phyloP scores from a whole-genome alignment of 768 basidiomycete genomes.

The Boletus eberwhitei region DNA sequence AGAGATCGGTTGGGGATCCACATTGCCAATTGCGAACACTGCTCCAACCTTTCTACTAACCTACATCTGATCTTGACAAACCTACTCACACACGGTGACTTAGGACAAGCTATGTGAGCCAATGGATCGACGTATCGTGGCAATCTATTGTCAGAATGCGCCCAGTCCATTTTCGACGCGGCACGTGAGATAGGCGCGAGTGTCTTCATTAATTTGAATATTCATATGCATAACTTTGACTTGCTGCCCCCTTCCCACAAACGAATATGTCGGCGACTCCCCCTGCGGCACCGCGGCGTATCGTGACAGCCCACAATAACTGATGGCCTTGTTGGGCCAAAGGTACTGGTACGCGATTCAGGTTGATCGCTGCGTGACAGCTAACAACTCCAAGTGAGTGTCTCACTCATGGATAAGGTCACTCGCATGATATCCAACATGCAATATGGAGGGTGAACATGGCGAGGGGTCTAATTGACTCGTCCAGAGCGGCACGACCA shows the following conservation, averaged over 20 bases:
- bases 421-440: too few species aligned
- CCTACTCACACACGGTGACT: background rate
- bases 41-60: background rate
- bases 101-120: background rate
- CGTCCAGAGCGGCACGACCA: too few species aligned
- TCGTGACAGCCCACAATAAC: slow-evolving; percentile 49
- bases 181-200: background rate
- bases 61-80: background rate
- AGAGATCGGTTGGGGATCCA: background rate
- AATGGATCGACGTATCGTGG: background rate
- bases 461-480: too few species aligned
- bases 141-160: background rate
- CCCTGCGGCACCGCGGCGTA: slow-evolving; percentile 42
- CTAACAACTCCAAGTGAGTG: background rate
- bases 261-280: slow-evolving; percentile 16
- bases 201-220: background rate
- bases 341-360: slow-evolving; percentile 8
- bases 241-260: background rate
- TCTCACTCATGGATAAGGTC: background rate
- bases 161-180: background rate
- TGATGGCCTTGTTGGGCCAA: slow-evolving; percentile 30
- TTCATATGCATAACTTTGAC: background rate
- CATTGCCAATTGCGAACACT: background rate
- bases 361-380: background rate
- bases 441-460: too few species aligned